Evolutionary conservation across 139 green algal species (phyloP).

Genomic region (Auxenochlorella pyrenoidosa): DNA sequence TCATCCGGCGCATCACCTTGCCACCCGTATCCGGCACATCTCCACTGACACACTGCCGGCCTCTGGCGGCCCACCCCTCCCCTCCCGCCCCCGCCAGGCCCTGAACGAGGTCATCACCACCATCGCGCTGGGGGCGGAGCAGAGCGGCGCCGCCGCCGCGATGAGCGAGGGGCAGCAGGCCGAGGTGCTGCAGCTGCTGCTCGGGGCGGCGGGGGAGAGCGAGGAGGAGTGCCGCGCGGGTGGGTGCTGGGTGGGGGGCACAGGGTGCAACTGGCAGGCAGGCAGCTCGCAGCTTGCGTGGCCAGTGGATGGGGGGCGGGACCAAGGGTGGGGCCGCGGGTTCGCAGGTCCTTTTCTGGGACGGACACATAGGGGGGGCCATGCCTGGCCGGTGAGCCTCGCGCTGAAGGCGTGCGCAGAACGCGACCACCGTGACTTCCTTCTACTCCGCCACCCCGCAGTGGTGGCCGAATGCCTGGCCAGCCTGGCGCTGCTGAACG

Average conservation of each 20-base stretch:
- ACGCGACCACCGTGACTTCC: too few species aligned
- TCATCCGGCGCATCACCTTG: neutral
- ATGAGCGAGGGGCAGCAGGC: constrained; percentile 24
- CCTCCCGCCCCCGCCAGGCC: constrained; percentile 45
- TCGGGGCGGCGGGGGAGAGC: constrained; percentile 65
- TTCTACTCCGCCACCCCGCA: too few species aligned
- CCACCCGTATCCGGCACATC: neutral
- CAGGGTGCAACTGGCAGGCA: too few species aligned
- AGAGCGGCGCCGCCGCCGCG: neutral
- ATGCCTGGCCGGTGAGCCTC: too few species aligned
- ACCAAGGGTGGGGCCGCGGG: too few species aligned
- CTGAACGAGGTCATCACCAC: constrained; percentile 88
- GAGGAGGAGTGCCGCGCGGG: constrained; percentile 89
- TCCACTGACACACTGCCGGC: too few species aligned
- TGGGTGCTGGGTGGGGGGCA: neutral
- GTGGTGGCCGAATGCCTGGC: constrained; percentile 96
- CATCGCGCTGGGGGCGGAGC: constrained; percentile 31
- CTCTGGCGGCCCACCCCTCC: too few species aligned
- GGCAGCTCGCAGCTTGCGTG: too few species aligned
- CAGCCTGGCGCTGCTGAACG: constrained; percentile 78
- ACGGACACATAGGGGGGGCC: too few species aligned
- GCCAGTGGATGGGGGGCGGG: too few species aligned
- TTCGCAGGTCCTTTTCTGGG: too few species aligned
- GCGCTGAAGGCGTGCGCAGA: too few species aligned
- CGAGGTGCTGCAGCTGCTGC: constrained; percentile 80